Evolutionary conservation across 148 eudicot genomes (phyloP).

Genomic region (Fagopyrum esculentum): DNA sequence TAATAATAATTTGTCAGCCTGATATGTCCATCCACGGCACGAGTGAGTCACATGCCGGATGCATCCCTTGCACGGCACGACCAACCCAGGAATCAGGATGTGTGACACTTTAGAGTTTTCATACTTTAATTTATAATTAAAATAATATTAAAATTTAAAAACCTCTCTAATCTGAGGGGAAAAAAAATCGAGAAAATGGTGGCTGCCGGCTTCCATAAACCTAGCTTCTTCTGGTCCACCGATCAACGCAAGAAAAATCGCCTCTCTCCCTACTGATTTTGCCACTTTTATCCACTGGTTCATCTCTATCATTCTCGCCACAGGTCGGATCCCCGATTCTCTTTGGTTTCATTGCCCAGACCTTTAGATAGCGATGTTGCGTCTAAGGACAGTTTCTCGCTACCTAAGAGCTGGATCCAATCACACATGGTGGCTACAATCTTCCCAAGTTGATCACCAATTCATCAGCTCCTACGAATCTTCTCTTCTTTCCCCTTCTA

Average conservation of each 20-base stretch:
- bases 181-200: neutral
- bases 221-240: neutral
- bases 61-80: too few relatives aligned
- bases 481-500: slow-evolving; percentile 1
- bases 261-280: neutral
- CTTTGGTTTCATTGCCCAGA: neutral
- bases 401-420: slow-evolving; percentile 11
- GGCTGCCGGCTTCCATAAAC: slow-evolving; percentile 3
- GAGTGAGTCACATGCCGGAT: too few relatives aligned
- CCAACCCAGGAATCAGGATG: too few relatives aligned
- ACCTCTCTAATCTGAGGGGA: too few relatives aligned
- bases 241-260: neutral
- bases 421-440: neutral
- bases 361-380: slow-evolving; percentile 4
- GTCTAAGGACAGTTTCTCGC: slow-evolving; percentile 7
- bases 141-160: too few relatives aligned
- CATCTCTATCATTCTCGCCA: neutral
- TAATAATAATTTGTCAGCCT: too few relatives aligned
- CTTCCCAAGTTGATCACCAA: slow-evolving; percentile 2
- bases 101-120: too few relatives aligned
- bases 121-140: too few relatives aligned
- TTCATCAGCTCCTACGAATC: neutral
- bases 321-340: neutral
- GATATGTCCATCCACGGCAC: too few relatives aligned
- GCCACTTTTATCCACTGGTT: neutral